Percentiles rank a stretch among this genome's conserved stretches.
Conservation (phyloP, 23 red algal genomes). For the Gracilaria gracilis region DNA sequence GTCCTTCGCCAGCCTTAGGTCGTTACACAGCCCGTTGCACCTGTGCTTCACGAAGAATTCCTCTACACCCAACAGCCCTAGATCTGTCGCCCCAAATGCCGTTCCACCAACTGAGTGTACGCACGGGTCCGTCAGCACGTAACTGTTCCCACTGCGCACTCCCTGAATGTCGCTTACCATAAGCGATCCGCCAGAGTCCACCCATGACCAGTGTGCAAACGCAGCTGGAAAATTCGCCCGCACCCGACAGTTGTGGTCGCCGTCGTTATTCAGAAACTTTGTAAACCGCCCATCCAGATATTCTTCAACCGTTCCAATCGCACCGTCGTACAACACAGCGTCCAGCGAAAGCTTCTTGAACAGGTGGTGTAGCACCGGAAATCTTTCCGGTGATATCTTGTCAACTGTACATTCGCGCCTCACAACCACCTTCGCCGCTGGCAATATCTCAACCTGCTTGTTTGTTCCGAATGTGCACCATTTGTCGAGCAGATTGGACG, state of each 20-base stretch:
- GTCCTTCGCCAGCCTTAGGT: conserved; percentile 24
- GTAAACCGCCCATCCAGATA: conserved; percentile 52
- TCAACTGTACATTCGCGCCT: conserved; percentile 27
- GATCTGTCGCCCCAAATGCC: conserved; percentile 45
- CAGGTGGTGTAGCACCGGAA: conserved; percentile 38
- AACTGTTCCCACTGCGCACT: conserved; percentile 34
- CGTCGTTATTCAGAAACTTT: conserved; percentile 74
- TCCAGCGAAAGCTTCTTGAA: conserved; percentile 62
- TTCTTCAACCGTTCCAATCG: conserved; percentile 66
- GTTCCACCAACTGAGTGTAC: conserved; percentile 41
- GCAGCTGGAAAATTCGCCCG: conserved; percentile 64
- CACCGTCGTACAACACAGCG: conserved; percentile 52
- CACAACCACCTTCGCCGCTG: conserved; percentile 23
- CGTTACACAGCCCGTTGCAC: conserved; percentile 59
- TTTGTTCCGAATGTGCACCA: conserved; percentile 55
- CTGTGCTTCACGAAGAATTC: conserved; percentile 59
- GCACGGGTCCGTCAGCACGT: conserved; percentile 69
- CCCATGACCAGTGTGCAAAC: conserved; percentile 74
- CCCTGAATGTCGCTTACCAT: conserved; percentile 73
- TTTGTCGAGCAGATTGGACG: conserved; percentile 35
- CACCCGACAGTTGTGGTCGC: conserved; percentile 5
- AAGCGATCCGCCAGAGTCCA: conserved; percentile 37
- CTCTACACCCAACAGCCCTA: conserved; percentile 39
- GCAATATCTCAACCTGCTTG: conserved; percentile 39
- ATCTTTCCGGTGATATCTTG: conserved; percentile 24